Evolutionary conservation across 1,284 basidiomycete species (phyloP), one percentile per base, ranked within the genome.

Genomic region (Trametes versicolor): DNA sequence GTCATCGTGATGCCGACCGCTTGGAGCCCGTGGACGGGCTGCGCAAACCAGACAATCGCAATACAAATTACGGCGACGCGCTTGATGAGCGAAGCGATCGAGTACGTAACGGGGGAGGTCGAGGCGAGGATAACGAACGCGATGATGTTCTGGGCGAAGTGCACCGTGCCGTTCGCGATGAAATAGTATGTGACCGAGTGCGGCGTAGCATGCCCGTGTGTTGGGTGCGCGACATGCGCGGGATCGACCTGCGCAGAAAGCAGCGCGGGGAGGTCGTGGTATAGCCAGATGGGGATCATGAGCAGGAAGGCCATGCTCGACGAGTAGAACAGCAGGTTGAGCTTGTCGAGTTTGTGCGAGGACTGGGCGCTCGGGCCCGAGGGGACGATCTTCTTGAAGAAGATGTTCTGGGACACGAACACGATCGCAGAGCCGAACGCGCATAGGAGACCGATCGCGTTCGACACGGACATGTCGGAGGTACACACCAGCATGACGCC

Each of bases 401-500:
- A 98, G 73, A 99, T 99, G 81, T 99, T 99, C 70, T 97, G 97
- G 65, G 94, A 95, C 57, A 99, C 98, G 76, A 99, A 99, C 70
- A 99, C 90, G 65, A 99, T 80, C 27, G 97, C 97, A 17, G 95
- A 97, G 43, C 96, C 96, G 73, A 98, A 95, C 4, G 96, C 96
- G 77, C 94, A 97, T 17, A 97, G 79, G 27, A 98, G 81, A 21
- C 96, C 96, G 52, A 92, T 80, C 7, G 87, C 80, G 77, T 97
- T 97, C 51, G 93, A 94, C 6, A 90, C 88, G 3, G 94, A 93
- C 62, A 97, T 82, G 79, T 98, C 96, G 74, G 95, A 96, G 15
- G 96, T 96, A 78, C 94, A 98, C 29, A 96, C 97, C 70, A 99
- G 85, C 95, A 99, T 99, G 76, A 99, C 98, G 53, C 98, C 97